Evolutionary conservation across 495 filamentous ascomycete genomes (phyloP), one percentile per base, ranked within the genome.

Genomic region (Podospora tetraspora): DNA sequence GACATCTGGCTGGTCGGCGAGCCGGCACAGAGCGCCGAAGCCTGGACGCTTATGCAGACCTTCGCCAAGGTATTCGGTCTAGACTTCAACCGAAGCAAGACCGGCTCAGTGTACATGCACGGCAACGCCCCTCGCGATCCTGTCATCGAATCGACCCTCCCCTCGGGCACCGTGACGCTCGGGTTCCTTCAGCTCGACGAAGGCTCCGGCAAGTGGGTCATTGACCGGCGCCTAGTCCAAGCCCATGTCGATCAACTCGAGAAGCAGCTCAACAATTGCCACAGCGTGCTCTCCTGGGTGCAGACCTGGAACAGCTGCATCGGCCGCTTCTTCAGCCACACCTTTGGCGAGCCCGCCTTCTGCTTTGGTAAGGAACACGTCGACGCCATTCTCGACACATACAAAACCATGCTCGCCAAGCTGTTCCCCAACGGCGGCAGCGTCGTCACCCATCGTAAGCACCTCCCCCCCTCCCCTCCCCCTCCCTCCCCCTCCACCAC

Each of bases 1-100:
- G 89, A 92, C 72, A 83, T 92, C 64, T 91, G 88, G 88, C 83
- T 91, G 66, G 88, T 87, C 79, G 84, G 86, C n/a, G 76, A 86
- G 23, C 83, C 85, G 24, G 68, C 79, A 9, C 79, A 76, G n/a
- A 86, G 85, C 63, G 81, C 79, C 29, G 78, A 79, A 60, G 89
- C 87, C 5, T 92, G 89, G 89, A 66, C 72, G 9, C 78, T 80
- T 19, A 87, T 90, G 83, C 78, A 81, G 29, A 66, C 78, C 16
- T 91, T 87, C 66, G 78, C 83, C 30, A 74, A 80, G 19, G 75
- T 84, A 1, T 84, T 88, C 75, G 88, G 89, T 0, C 77, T 90
- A 34, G 72, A 84, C 43, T 84, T 91, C 72, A 91, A 89, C 73
- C 71, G 75, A 58, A 80, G 83, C 29, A 90, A 89, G 73, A 90